Base-by-base conservation (phyloP, 2,329 filamentous ascomycete genomes). In the Aspergillus viridinutans region DNA sequence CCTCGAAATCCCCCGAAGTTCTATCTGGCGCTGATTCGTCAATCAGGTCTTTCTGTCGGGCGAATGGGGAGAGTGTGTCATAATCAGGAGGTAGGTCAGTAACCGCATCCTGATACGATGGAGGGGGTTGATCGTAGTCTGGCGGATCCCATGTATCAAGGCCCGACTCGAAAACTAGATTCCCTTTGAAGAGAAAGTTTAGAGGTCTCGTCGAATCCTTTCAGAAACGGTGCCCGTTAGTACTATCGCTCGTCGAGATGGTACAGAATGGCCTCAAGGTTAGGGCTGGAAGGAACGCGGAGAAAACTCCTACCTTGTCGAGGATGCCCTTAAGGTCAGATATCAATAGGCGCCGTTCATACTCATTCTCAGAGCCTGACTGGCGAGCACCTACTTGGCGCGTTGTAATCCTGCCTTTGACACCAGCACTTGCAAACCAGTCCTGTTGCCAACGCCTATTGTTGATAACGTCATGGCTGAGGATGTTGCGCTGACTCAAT, bases 1-100 rank as follows among this genome's bases (percentile, higher is more conserved):
- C 40, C 9, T 48, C 53, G 12, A 60, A 35, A 40, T 60, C 61
- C 1, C 51, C 51, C 20, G 48, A 45, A 14, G 48, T 49, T 23
- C 42, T 52, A 4, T 51, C 48, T 0, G 61, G 60, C 6, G 61
- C 58, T 6, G 57, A 52, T 6, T 57, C 52, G 23, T 57, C 21
- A 5, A 50, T 28, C 9, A 58, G 43, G 3, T 53, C 50, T 56
- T 64, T 68, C 25, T 59, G 62, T 43, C 66, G 59, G 14, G 71
- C 71, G n/a, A 69, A 54, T 4, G 62, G 62, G 20, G 69, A 66
- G 23, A 67, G 43, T n/a, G 58, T 54, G 45, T 62, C 60, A 53
- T 74, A 74, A 57, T 69, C 68, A 6, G 72, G 72, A 43, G 72
- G 72, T 12, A 72, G 61, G 57, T 75, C 72, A 43, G 52, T 57